Percentiles rank a stretch among this genome's conserved stretches.
phyloP scores from a whole-genome alignment of 2,329 filamentous ascomycete species.

The Cladobotryum mycophilum region DNA sequence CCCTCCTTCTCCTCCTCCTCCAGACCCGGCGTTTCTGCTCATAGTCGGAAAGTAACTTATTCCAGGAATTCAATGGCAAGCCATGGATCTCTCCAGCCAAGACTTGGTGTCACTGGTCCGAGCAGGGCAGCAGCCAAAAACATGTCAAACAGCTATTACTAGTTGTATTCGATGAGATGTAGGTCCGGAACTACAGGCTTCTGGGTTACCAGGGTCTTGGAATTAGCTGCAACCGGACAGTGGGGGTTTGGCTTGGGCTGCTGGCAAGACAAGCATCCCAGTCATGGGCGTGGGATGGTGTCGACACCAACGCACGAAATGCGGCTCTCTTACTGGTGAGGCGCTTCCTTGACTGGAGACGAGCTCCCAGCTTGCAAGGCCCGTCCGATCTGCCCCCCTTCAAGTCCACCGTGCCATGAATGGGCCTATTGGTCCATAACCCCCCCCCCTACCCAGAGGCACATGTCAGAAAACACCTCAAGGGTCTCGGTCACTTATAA shows the following conservation, averaged over 20 bases:
- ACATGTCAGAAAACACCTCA: conserved; percentile 22
- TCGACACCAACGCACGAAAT: conserved; percentile 3
- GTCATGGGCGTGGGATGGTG: not conserved
- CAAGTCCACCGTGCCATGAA: not conserved
- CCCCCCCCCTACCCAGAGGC: conserved; percentile 2
- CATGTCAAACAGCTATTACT: conserved; percentile 12
- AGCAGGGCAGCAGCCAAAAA: conserved; percentile 5
- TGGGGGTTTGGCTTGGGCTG: conserved; percentile 10
- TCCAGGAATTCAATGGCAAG: conserved; percentile 8
- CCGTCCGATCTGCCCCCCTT: conserved; percentile 19
- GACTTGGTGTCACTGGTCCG: conserved; percentile 6
- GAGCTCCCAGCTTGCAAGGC: conserved; percentile 4
- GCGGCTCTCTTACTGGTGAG: conserved; percentile 8
- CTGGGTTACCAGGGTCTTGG: conserved; percentile 7
- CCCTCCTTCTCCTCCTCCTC: not conserved
- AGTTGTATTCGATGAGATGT: not conserved
- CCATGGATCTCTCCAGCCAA: conserved; percentile 10
- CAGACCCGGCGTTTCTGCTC: conserved; percentile 1
- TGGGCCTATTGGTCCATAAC: conserved; percentile 6
- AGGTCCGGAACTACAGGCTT: conserved; percentile 3
- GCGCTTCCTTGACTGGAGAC: conserved; percentile 2
- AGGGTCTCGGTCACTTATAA: conserved; percentile 10
- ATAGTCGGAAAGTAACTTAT: not conserved
- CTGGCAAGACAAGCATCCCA: not conserved
- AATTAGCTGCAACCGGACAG: conserved; percentile 14